A percentile compares a stretch with the other conserved stretches of the same genome.
Conservation (phyloP, 768 basidiomycete species). For the Xerocomellus dryophilus region DNA sequence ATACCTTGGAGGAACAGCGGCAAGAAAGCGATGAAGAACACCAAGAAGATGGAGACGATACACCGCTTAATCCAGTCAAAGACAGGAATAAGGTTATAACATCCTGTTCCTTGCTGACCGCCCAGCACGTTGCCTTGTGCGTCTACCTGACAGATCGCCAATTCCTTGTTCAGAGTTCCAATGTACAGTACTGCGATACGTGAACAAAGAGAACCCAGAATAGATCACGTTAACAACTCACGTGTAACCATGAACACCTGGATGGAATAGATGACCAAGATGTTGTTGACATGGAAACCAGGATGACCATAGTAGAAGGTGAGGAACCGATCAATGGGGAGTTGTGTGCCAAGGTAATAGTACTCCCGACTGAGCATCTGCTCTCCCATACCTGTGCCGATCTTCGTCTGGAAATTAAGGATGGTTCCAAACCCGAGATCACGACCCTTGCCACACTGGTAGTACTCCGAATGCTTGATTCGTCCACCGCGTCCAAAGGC, state of each 20-base stretch:
- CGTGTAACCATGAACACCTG: slow-evolving; percentile 96
- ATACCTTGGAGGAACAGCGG: slow-evolving; percentile 93
- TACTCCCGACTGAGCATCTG: slow-evolving; percentile 99
- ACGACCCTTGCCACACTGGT: slow-evolving; percentile 98
- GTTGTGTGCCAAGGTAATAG: slow-evolving; percentile 96
- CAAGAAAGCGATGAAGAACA: slow-evolving; percentile 97
- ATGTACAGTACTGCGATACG: slow-evolving; percentile 73
- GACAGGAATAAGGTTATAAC: slow-evolving; percentile 94
- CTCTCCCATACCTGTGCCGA: slow-evolving; percentile 99
- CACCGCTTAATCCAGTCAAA: slow-evolving; percentile 98
- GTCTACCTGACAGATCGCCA: slow-evolving; percentile 86
- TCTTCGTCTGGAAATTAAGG: slow-evolving; percentile 99
- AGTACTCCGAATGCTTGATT: slow-evolving; percentile 99
- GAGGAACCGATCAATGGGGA: slow-evolving; percentile 97
- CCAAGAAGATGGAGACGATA: slow-evolving; percentile 96
- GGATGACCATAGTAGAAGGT: slow-evolving; percentile 99
- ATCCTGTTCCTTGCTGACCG: slow-evolving; percentile 73
- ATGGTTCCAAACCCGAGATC: slow-evolving; percentile 99
- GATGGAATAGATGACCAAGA: slow-evolving; percentile 96
- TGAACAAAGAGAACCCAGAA: slow-evolving; percentile 3
- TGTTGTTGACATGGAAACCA: slow-evolving; percentile 99
- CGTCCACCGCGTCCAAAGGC: slow-evolving; percentile 97
- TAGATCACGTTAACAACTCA: slow-evolving; percentile 41
- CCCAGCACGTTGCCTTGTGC: slow-evolving; percentile 72
- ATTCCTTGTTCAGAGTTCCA: slow-evolving; percentile 92